Evolutionary conservation across 768 basidiomycete species (phyloP), one percentile per base, ranked within the genome.

Genomic region (Leccinum olivaceopallidum): DNA sequence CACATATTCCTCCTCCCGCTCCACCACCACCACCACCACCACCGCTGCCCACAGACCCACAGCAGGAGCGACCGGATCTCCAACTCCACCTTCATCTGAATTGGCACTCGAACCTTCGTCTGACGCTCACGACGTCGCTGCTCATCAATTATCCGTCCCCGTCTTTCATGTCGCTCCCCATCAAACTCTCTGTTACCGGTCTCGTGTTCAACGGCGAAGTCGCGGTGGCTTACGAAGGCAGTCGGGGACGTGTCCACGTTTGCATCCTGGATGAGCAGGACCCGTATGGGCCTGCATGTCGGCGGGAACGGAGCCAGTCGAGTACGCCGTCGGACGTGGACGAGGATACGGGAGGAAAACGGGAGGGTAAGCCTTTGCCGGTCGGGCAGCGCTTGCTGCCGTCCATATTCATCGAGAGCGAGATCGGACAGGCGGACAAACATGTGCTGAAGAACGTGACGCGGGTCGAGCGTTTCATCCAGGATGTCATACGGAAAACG

Each of bases 111-210:
- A 88, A 97, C 73, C 80, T 98, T 9, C 88, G 91, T 16, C 80
- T 99, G 65, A 92, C 91, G 8, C 81, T 99, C 58, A 87, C 92
- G 32, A 98, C 97, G 0, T 95, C 94, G 9, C 82, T 98, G 28
- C 84, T 95, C 62, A 95, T 99, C 75, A 97, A 99, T 76, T 98
- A 98, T 73, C 97, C 97, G 6, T 94, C 94, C 0, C 89, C 90
- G 0, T 85, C 90, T 72, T 98, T 99, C 81, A 98, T 99, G 95
- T 88, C 92, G 14, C 83, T 99, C 26, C 97, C 97, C 7, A 92
- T 99, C 73, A 90, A 92, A 69, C 86, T 98, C 57, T 90, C 88
- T n/a, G 85, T 98, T 28, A 95, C 90, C 0, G 92, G 93, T 1
- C 80, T 98, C 60, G 79, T 94, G 14, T 92, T 98, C 73, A 82